Evolutionary conservation across 2,329 filamentous ascomycete genomes (phyloP), one percentile per base, ranked within the genome.

Genomic region (Arthrinium phaeospermum): DNA sequence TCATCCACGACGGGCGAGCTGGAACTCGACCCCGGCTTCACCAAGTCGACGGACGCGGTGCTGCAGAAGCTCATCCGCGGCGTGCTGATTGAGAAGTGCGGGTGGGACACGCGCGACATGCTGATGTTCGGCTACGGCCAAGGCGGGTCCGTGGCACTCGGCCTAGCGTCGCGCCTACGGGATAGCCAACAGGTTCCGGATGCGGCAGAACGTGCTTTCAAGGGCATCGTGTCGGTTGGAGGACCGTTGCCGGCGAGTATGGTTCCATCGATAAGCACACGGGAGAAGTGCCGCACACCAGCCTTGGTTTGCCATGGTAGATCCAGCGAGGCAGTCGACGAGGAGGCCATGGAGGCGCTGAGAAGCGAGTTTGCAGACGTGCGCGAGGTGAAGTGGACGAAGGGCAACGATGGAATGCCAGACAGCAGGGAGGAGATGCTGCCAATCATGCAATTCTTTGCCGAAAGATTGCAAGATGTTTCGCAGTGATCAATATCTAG

Each of bases 371-470:
- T 96, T 81, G 84, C 86, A 75, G 86, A 91, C 77, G 90, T 94
- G 30, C 87, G 90, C 80, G 86, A 91, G 75, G 91, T 91, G 71
- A 89, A 89, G 78, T 96, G 93, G 90, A 89, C 87, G 78, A 90
- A 91, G 79, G 82, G 81, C 3, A 93, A 92, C 7, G 94, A 97
- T 81, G 88, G 88, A 0, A 98, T 98, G 95, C 94, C 95, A n/a
- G 85, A 86, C 67, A 92, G 88, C 79, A 87, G 92, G 70, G 94
- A 97, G 14, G 95, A 98, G 86, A 95, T 97, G 88, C 79, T 95
- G 78, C 95, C 95, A 0, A 88, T 98, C 73, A 98, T 98, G 94
- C 90, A 92, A 78, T 98, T 92, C 77, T 88, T 95, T 77, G 91
- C 92, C 0, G 88, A 92, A 69, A 87, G 92, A 77, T 81, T 96